phyloP scores from a whole-genome alignment of 345 rosid species.

The Cardamine resedifolia region DNA sequence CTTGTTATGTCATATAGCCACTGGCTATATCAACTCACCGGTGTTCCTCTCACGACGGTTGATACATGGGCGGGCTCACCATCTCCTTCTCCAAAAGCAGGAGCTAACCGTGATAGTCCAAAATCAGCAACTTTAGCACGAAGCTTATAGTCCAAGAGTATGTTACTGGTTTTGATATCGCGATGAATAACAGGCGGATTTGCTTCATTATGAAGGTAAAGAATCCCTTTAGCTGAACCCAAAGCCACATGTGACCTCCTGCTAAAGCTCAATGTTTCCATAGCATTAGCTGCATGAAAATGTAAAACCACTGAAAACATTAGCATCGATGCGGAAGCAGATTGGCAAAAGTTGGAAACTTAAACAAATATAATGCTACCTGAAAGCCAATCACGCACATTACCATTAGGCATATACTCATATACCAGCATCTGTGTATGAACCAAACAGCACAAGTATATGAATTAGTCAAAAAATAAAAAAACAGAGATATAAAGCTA shows the following conservation, averaged over 20 bases:
- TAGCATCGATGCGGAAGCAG: neutral
- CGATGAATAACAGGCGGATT: constrained; percentile 75
- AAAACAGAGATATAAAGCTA: neutral
- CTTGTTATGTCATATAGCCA: neutral
- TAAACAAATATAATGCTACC: constrained; percentile 37
- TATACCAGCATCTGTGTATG: constrained; percentile 78
- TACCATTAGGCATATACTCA: constrained; percentile 84
- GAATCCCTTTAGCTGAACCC: constrained; percentile 74
- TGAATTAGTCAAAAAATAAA: neutral
- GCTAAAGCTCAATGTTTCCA: constrained; percentile 47
- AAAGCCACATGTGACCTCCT: constrained; percentile 58
- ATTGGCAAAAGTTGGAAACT: neutral
- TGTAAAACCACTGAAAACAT: constrained; percentile 20
- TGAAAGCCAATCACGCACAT: constrained; percentile 79
- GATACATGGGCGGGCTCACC: constrained; percentile 56
- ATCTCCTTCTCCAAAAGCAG: constrained; percentile 58
- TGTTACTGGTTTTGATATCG: constrained; percentile 68
- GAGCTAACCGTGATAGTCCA: constrained; percentile 76
- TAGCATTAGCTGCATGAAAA: constrained; percentile 50
- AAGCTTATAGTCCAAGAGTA: constrained; percentile 61
- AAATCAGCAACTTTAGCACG: constrained; percentile 78
- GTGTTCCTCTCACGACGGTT: constrained; percentile 72
- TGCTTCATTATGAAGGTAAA: constrained; percentile 80
- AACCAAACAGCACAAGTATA: neutral
- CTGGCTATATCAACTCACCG: constrained; percentile 40